These are phyloP conservation scores for Yamadazyma aaseri DNA, from an alignment of 1,139 yeast species.

Conservation along the genomic window DNA sequence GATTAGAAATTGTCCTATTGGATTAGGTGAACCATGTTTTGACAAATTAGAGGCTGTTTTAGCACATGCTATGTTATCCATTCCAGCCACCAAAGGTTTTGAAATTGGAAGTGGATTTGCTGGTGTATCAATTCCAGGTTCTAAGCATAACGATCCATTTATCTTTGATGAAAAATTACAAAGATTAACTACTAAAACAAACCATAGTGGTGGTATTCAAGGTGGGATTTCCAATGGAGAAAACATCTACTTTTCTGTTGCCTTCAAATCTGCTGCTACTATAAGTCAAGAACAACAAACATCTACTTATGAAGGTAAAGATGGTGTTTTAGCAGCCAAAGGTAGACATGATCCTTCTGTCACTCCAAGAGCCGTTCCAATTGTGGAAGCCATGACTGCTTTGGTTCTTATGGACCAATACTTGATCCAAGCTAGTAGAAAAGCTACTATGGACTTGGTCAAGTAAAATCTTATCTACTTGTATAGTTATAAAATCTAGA, in stretches of 20 bases:
- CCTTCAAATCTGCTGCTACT: constrained; percentile 98
- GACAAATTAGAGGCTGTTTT: constrained; percentile 92
- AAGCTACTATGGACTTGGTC: constrained; percentile 27
- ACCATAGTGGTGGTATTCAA: constrained; percentile 95
- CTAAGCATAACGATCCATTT: constrained; percentile 90
- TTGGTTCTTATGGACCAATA: constrained; percentile 84
- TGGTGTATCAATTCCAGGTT: constrained; percentile 89
- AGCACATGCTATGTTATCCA: constrained; percentile 96
- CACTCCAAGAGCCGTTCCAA: constrained; percentile 97
- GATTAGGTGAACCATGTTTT: constrained; percentile 96
- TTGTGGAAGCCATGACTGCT: constrained; percentile 97
- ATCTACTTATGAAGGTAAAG: constrained; percentile 80
- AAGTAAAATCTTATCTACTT: too few relatives aligned
- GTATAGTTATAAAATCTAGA: too few relatives aligned
- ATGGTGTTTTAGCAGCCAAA: constrained; percentile 87
- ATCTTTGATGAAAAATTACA: constrained; percentile 52
- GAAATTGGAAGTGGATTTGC: constrained; percentile 95
- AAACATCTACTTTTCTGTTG: constrained; percentile 88
- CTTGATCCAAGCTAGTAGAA: constrained; percentile 84
- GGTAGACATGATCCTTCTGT: constrained; percentile 99
- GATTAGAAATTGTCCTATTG: constrained; percentile 86
- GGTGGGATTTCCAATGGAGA: constrained; percentile 98
- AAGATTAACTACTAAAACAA: constrained; percentile 78
- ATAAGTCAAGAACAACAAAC: constrained; percentile 91
- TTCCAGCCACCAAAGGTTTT: constrained; percentile 97